Base-by-base conservation (phyloP, 257 asterid species). In the Henckelia pumila region DNA sequence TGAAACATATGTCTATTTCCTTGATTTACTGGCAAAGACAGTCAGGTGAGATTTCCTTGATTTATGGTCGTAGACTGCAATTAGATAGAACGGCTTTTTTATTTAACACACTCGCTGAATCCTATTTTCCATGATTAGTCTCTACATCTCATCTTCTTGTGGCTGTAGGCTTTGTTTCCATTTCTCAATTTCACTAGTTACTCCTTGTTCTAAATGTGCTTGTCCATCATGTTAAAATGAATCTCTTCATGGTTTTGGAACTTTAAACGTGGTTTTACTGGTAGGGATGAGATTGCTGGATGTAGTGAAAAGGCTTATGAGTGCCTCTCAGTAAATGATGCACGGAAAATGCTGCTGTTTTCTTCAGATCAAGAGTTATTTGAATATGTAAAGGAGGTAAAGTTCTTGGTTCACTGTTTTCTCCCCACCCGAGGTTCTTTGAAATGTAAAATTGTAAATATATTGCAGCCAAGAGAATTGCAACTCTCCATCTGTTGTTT, bases 21-120 rank as follows among this genome's bases (percentile, higher is more conserved):
- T 94, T 93, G 99, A 94, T 71, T 79, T 93, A 57, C 87, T 94
- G n/a, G 97, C 96, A 21, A 94, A 91, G 82, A 94, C 99, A 17
- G 95, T 94, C 75, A 88, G 97, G 99, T 84, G 76, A 75, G 22
- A 29, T 20, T 19, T 53, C 61, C 55, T 5, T 3, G 29, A 26
- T 5, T 5, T 40, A 3, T 40, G 17, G 50, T 40, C 50, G 8
- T 2, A 35, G 3, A 35, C 44, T 35, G 44, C 50, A 40, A 3
- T 37, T 11, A 37, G 16, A 10, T 37, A 13, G 2, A 40, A 13
- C n/a, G 5, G 50, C 6, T 40, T 17, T 40, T 40, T 40, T 40
- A 40, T 37, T 37, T 10, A 9, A 33, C 44, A 2, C 17, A 37
- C 44, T 33, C 9, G 3, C 44, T 33, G 14, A 33, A 33, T 33